phyloP scores from a whole-genome alignment of 2,329 filamentous ascomycete species.

The Botrytis paeoniae region DNA sequence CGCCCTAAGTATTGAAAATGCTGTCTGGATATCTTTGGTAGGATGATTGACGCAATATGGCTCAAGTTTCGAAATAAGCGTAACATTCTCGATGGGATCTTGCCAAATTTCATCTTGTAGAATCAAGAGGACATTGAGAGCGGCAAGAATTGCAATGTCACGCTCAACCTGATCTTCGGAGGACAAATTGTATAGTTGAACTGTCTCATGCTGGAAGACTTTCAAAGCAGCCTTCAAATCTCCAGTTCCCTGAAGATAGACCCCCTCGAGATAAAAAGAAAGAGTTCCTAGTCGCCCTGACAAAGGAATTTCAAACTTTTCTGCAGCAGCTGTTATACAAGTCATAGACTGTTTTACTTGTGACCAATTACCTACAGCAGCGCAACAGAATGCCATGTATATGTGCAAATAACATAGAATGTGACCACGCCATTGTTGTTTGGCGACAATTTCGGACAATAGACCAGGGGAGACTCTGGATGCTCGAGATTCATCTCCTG shows the following conservation, averaged over 20 bases:
- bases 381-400: slow-evolving; percentile 36
- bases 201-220: slow-evolving; percentile 60
- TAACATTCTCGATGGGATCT: slow-evolving; percentile 56
- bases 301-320: slow-evolving; percentile 29
- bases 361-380: slow-evolving; percentile 34
- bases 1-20: slow-evolving; percentile 73
- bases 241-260: slow-evolving; percentile 74
- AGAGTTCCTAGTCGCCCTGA: slow-evolving; percentile 31
- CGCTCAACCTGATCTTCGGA: slow-evolving; percentile 51
- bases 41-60: slow-evolving; percentile 65
- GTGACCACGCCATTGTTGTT: slow-evolving; percentile 35
- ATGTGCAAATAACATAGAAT: slow-evolving; percentile 36
- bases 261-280: slow-evolving; percentile 64
- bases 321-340: slow-evolving; percentile 27
- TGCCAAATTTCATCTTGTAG: slow-evolving; percentile 60
- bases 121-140: slow-evolving; percentile 69
- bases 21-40: slow-evolving; percentile 73
- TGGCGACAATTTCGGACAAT: slow-evolving; percentile 32
- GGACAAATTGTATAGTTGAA: slow-evolving; percentile 49
- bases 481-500: slow-evolving; percentile 17
- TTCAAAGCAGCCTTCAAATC: slow-evolving; percentile 65
- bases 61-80: slow-evolving; percentile 63
- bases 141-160: slow-evolving; percentile 64
- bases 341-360: slow-evolving; percentile 30
- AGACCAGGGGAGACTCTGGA: slow-evolving; percentile 30